These are phyloP conservation scores for Choanephora cucurbitarum DNA, from an alignment of 371 early-diverging fungal genomes.

Conservation along the genomic window DNA sequence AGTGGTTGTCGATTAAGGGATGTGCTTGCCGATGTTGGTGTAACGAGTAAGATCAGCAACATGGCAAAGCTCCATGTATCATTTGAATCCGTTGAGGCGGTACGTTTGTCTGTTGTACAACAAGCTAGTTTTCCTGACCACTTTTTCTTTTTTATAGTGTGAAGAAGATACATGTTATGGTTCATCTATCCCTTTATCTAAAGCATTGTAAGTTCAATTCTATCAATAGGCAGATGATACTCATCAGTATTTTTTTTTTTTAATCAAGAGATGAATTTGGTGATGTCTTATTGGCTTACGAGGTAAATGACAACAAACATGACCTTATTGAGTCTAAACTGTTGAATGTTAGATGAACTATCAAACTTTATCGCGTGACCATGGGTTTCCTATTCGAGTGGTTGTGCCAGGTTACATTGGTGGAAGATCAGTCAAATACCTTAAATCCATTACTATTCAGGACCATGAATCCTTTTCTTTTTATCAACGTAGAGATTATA, in stretches of 20 bases:
- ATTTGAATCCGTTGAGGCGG: constrained; percentile 74
- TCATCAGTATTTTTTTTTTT: not conserved
- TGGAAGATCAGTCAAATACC: constrained; percentile 85
- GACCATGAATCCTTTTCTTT: constrained; percentile 72
- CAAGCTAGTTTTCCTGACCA: not conserved
- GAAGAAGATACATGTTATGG: constrained; percentile 77
- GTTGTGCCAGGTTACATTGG: constrained; percentile 86
- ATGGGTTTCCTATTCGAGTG: constrained; percentile 82
- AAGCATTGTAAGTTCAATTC: constrained; percentile 61
- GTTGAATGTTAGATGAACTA: constrained; percentile 77
- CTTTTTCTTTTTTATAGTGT: constrained; percentile 27
- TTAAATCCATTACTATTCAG: constrained; percentile 63
- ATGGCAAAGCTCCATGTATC: constrained; percentile 64
- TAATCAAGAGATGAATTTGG: constrained; percentile 64
- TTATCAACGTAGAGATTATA: constrained; percentile 84
- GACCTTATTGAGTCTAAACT: too few species aligned
- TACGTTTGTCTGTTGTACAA: constrained; percentile 21
- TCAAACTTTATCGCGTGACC: constrained; percentile 69
- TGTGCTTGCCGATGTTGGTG: constrained; percentile 59
- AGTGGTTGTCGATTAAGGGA: constrained; percentile 77
- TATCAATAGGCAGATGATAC: not conserved
- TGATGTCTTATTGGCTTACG: constrained; percentile 81
- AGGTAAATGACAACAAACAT: too few species aligned
- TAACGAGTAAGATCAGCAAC: constrained; percentile 39
- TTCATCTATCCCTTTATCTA: constrained; percentile 78